Percentiles rank a stretch among this genome's conserved stretches.
Evolutionary conservation across 2,329 filamentous ascomycete species (phyloP).

Genomic region (Aureobasidium sp.): DNA sequence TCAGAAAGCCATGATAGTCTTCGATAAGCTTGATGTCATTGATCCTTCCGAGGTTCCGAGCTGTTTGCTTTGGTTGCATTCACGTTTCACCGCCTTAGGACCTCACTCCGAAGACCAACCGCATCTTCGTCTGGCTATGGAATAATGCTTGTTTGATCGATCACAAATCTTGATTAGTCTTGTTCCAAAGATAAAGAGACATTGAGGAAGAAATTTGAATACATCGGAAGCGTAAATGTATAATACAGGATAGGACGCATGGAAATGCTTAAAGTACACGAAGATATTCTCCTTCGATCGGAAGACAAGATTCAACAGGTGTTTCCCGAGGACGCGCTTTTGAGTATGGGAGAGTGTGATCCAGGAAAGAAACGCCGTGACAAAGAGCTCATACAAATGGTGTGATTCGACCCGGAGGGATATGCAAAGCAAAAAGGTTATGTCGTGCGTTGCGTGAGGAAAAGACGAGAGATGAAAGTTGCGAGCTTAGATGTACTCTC

Average conservation of each 20-base stretch:
- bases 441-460: background rate
- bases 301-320: background rate
- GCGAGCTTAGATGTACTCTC: slow-evolving; percentile 68
- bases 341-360: slow-evolving; percentile 9
- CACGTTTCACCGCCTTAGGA: background rate
- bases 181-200: no score
- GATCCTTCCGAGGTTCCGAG: background rate
- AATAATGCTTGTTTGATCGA: no score
- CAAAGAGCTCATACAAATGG: background rate
- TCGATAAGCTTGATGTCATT: slow-evolving; percentile 3
- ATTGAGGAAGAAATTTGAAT: background rate
- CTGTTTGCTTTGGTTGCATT: slow-evolving; percentile 4
- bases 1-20: slow-evolving; percentile 1
- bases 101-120: background rate
- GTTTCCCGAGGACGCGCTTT: background rate
- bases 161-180: no score
- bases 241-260: slow-evolving; percentile 9
- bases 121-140: background rate
- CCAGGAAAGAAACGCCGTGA: slow-evolving; percentile 4
- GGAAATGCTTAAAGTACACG: slow-evolving; percentile 10
- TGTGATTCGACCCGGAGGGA: background rate
- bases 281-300: background rate
- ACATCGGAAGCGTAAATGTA: slow-evolving; percentile 12
- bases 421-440: background rate
- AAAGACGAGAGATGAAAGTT: background rate